Evolutionary conservation across 352 stramenopile species (phyloP).

Genomic region (Phytopythium helicoides): DNA sequence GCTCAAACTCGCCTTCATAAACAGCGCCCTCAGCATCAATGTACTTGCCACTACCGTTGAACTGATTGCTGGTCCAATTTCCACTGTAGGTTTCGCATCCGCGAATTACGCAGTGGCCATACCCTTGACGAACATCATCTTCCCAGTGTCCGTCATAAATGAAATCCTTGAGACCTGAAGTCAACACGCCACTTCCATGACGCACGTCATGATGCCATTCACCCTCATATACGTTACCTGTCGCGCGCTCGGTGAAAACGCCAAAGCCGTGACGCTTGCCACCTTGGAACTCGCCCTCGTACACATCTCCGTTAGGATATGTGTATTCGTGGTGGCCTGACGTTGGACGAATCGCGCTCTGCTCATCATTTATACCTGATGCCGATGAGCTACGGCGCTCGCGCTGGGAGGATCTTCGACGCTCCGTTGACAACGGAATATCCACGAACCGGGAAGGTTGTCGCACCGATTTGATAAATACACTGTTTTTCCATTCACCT

Average conservation of each 20-base stretch:
- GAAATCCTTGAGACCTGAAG: slow-evolving; percentile 70
- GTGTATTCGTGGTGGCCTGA: slow-evolving; percentile 33
- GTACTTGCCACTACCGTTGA: slow-evolving; percentile 75
- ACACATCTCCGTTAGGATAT: slow-evolving; percentile 69
- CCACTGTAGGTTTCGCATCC: slow-evolving; percentile 76
- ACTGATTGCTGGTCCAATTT: slow-evolving; percentile 67
- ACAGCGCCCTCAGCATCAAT: slow-evolving; percentile 78
- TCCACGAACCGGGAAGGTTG: slow-evolving; percentile 60
- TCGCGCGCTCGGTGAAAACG: slow-evolving; percentile 57
- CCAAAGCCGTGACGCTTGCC: slow-evolving; percentile 49
- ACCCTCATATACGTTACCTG: slow-evolving; percentile 73
- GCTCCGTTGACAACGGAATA: slow-evolving; percentile 33
- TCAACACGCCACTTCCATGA: slow-evolving; percentile 65
- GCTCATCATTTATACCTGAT: slow-evolving; percentile 1
- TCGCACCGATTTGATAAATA: slow-evolving; percentile 47
- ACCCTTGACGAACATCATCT: slow-evolving; percentile 50
- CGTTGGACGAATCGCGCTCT: slow-evolving; percentile 19
- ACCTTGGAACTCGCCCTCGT: slow-evolving; percentile 64
- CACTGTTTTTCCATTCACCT: slow-evolving; percentile 70
- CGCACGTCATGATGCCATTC: slow-evolving; percentile 57
- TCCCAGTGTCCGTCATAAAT: slow-evolving; percentile 82
- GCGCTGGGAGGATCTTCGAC: slow-evolving; percentile 3
- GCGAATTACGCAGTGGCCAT: slow-evolving; percentile 76
- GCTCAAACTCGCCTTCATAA: slow-evolving; percentile 80
- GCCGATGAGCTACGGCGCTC: slow-evolving; percentile 3